A percentile compares a stretch with the other conserved stretches of the same genome.
phyloP scores from a whole-genome alignment of 106 monocot genomes.

The Hemerocallis citrina region DNA sequence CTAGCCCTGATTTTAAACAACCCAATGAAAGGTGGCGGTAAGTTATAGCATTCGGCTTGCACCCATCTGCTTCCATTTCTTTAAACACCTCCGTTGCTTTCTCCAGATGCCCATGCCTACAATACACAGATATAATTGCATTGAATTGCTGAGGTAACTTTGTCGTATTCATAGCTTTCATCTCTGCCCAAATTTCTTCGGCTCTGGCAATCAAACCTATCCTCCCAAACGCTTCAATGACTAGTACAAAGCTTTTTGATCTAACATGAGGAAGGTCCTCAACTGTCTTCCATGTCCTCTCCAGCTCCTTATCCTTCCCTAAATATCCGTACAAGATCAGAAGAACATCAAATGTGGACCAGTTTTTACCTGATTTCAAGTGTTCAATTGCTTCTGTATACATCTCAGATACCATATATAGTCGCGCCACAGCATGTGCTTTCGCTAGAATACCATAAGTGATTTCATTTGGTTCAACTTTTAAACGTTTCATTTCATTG shows the following conservation, averaged over 20 bases:
- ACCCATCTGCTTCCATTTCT: constrained; percentile 63
- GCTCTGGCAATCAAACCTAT: constrained; percentile 29
- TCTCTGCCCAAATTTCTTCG: constrained; percentile 74
- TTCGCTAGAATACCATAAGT: constrained; percentile 81
- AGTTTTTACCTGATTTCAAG: constrained; percentile 61
- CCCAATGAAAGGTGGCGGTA: constrained; percentile 85
- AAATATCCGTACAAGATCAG: constrained; percentile 85
- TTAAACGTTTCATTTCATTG: constrained; percentile 54
- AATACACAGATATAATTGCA: constrained; percentile 77
- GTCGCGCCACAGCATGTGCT: constrained; percentile 82
- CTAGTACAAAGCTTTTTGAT: constrained; percentile 62
- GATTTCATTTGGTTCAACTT: constrained; percentile 81
- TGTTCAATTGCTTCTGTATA: constrained; percentile 70
- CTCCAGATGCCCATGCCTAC: constrained; percentile 54
- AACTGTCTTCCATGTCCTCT: constrained; percentile 63
- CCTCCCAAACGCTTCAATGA: constrained; percentile 83
- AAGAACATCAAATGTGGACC: constrained; percentile 89
- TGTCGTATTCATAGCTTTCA: constrained; percentile 29
- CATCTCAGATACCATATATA: constrained; percentile 49
- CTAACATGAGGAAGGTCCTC: constrained; percentile 62
- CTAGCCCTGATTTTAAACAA: constrained; percentile 65
- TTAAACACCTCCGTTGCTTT: constrained; percentile 61
- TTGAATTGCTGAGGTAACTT: constrained; percentile 62
- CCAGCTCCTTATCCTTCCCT: constrained; percentile 56
- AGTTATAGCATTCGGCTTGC: constrained; percentile 89